phyloP scores from a whole-genome alignment of 345 rosid genomes.

The rapeseed (Brassica napus) region DNA sequence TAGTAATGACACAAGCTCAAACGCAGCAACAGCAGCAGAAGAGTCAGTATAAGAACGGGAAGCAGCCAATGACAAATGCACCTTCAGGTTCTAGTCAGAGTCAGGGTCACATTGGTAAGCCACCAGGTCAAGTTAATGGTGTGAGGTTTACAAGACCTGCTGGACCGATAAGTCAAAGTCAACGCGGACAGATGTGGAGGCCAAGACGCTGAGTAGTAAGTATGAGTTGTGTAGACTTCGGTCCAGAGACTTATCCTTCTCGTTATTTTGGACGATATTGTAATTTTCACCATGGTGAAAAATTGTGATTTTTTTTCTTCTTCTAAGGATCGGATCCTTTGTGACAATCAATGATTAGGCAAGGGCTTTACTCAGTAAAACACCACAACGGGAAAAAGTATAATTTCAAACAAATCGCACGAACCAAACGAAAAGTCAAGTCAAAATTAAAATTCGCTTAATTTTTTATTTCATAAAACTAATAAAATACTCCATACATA shows the following conservation, averaged over 20 bases:
- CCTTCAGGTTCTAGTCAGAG: constrained; percentile 36
- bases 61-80: constrained; percentile 1
- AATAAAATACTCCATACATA: neutral
- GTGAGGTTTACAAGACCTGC: constrained; percentile 13
- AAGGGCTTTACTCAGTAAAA: constrained; percentile 24
- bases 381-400: neutral
- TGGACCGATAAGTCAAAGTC: constrained; percentile 22
- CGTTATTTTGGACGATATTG: constrained; percentile 27
- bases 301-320: neutral
- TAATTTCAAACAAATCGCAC: neutral
- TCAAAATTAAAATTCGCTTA: neutral
- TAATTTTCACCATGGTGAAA: neutral
- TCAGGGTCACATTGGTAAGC: constrained; percentile 14
- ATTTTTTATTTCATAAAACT: neutral
- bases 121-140: constrained; percentile 15
- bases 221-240: constrained; percentile 16
- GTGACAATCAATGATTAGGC: constrained; percentile 10
- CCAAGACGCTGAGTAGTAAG: constrained; percentile 43
- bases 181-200: constrained; percentile 51
- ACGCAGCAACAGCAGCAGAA: constrained; percentile 38
- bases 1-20: constrained; percentile 18
- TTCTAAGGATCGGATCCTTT: constrained; percentile 17
- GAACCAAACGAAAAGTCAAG: neutral
- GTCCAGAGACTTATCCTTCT: neutral
- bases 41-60: constrained; percentile 21